Evolutionary conservation across 1,284 basidiomycete species (phyloP), one percentile per base, ranked within the genome.

Genomic region (Malassezia psittaci): DNA sequence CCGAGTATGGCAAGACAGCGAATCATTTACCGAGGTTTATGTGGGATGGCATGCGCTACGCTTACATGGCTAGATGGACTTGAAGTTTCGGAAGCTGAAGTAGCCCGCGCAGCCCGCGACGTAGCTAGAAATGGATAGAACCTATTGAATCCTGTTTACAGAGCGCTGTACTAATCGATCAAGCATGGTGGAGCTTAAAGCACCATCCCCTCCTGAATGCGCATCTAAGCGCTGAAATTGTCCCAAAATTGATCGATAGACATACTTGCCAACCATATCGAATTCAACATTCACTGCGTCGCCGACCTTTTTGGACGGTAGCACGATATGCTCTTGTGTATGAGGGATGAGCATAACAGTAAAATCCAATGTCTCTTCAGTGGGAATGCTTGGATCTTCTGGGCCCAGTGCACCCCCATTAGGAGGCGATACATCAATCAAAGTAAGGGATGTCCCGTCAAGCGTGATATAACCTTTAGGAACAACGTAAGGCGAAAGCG

Each of bases 381-480:
- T 59, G 11, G 50, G 43, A 36, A 41, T 32, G 13, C 5, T 39
- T 1, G 50, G 52, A 11, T 45, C 43, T 3, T 13, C 9, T 10
- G 24, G 29, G 16, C 15, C 12, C 18, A 66, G 55, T 7, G 54
- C 37, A 29, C 71, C 71, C 37, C 71, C 71, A 2, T 56, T 52
- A 11, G 67, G 58, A 5, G 70, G 62, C 1, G 66, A 68, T 24
- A 96, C 88, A 36, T 79, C 79, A 0, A 91, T 96, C 62, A 99
- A 72, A 0, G 93, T 99, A 45, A 99, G 79, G 2, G 90, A 94
- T 2, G 91, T 83, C 18, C 94, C 93, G 75, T 99, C 93, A 62
- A 99, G 83, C 10, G 91, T 85, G 53, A 98, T 81, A 75, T 91
- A 99, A 48, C 93, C 93, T 76, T 99, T 99, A n/a, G 86, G 83